phyloP scores from a whole-genome alignment of 306 rosid genomes.

The Casuarina cunninghamiana region DNA sequence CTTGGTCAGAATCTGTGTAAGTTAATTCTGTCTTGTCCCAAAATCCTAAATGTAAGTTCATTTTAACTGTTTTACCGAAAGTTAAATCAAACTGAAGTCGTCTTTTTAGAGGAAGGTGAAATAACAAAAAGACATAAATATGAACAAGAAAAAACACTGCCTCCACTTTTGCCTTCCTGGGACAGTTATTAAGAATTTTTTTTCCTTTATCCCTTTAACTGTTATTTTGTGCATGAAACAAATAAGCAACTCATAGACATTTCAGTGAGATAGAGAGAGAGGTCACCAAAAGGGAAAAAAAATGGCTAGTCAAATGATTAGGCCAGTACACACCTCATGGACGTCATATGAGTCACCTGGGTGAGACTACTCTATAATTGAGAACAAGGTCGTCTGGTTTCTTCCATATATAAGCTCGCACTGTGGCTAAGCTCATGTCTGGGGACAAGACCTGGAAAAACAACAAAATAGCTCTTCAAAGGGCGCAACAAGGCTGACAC shows the following conservation, averaged over 20 bases:
- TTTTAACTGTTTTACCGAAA: neutral
- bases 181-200: no score
- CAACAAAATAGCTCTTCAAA: slow-evolving; percentile 25
- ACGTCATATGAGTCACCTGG: slow-evolving; percentile 58
- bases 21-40: neutral
- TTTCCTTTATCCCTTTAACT: neutral
- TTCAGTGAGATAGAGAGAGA: neutral
- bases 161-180: neutral
- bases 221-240: neutral
- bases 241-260: neutral
- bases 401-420: slow-evolving; percentile 92
- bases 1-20: no score
- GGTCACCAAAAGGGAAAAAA: neutral
- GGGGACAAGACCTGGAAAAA: slow-evolving; percentile 73
- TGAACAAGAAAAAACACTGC: neutral
- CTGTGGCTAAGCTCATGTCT: slow-evolving; percentile 96
- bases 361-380: slow-evolving; percentile 83
- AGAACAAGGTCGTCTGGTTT: slow-evolving; percentile 85
- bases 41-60: neutral
- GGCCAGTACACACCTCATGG: slow-evolving; percentile 29
- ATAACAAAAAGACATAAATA: neutral
- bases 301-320: neutral
- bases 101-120: neutral
- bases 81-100: neutral
- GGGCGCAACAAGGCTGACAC: slow-evolving; percentile 12